These are phyloP conservation scores for Blastobotrys buckinghamii DNA, from an alignment of 1,139 yeast genomes.

Conservation along the genomic window DNA sequence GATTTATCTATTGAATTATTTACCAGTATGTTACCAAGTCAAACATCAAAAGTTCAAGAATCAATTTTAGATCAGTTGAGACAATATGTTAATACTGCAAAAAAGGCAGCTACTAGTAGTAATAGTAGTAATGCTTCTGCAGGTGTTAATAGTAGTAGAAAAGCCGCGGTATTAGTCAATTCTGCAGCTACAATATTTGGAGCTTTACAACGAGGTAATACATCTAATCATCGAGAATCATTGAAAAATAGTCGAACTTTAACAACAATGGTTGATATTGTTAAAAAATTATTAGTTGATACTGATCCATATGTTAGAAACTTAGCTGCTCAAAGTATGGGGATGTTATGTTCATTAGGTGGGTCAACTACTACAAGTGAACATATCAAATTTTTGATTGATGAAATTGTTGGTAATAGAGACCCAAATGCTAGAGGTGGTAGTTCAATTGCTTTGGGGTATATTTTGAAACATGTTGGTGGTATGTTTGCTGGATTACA, in stretches of 20 bases:
- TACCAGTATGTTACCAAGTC: constrained; percentile 60
- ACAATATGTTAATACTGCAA: constrained; percentile 35
- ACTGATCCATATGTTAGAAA: constrained; percentile 34
- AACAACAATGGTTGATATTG: constrained; percentile 49
- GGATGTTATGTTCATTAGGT: constrained; percentile 47
- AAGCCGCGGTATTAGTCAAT: constrained; percentile 28
- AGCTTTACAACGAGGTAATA: constrained; percentile 10
- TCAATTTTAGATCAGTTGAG: constrained; percentile 78
- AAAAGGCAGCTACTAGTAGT: constrained; percentile 16
- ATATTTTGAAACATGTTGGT: constrained; percentile 48
- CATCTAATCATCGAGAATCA: constrained; percentile 9
- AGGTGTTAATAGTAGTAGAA: constrained; percentile 16
- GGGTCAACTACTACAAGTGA: constrained; percentile 39
- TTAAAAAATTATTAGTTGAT: constrained; percentile 42
- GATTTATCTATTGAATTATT: constrained; percentile 77
- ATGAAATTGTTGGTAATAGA: constrained; percentile 52
- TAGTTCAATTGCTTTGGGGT: constrained; percentile 53
- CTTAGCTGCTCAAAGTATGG: constrained; percentile 63
- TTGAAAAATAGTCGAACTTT: constrained; percentile 33
- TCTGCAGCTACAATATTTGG: constrained; percentile 11
- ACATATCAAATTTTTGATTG: constrained; percentile 49
- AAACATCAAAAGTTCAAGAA: constrained; percentile 77
- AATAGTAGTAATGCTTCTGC: constrained; percentile 22
- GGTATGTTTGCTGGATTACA: constrained; percentile 37
- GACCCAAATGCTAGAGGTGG: constrained; percentile 67